These are phyloP conservation scores for Aspergillus sp. DNA, from an alignment of 2,329 filamentous ascomycete genomes.

Conservation along the genomic window DNA sequence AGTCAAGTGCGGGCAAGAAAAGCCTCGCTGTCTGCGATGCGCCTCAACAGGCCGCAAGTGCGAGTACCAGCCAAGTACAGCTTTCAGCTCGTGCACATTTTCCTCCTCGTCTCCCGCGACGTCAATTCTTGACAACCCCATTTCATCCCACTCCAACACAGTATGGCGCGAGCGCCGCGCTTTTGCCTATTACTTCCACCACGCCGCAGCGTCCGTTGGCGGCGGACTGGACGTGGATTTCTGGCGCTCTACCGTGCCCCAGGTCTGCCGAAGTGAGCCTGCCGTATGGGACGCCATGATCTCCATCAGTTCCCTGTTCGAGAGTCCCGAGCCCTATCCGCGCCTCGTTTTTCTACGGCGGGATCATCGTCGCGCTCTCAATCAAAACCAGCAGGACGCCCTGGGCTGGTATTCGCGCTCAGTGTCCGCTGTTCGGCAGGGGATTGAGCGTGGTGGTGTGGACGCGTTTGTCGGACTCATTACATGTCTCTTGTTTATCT, in stretches of 20 bases:
- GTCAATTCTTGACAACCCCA: too few relatives aligned
- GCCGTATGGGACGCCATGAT: constrained; percentile 30
- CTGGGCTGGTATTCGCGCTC: too few relatives aligned
- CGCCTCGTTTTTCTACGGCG: constrained; percentile 4
- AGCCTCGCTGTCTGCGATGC: constrained; percentile 23
- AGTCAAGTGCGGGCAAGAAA: constrained; percentile 28
- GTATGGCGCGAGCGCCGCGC: constrained; percentile 24
- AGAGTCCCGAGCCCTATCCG: constrained; percentile 14
- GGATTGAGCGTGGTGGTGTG: too few relatives aligned
- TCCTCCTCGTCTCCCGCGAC: constrained; percentile 1
- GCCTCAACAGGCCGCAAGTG: constrained; percentile 23
- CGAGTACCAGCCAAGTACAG: constrained; percentile 18
- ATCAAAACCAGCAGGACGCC: constrained; percentile 16
- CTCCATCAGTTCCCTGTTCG: constrained; percentile 26
- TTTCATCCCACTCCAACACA: constrained; percentile 8
- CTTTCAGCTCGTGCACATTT: background rate
- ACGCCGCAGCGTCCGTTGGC: constrained; percentile 19
- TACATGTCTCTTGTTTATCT: constrained; percentile 25
- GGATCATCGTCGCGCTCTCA: constrained; percentile 1
- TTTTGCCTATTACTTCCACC: constrained; percentile 28
- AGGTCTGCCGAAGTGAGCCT: constrained; percentile 23
- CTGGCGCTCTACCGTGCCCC: constrained; percentile 24
- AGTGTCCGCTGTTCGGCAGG: too few relatives aligned
- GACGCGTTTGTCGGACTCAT: constrained; percentile 23
- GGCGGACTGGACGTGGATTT: constrained; percentile 25